phyloP scores from a whole-genome alignment of 768 basidiomycete genomes.

The Melanogaster broomeanus region DNA sequence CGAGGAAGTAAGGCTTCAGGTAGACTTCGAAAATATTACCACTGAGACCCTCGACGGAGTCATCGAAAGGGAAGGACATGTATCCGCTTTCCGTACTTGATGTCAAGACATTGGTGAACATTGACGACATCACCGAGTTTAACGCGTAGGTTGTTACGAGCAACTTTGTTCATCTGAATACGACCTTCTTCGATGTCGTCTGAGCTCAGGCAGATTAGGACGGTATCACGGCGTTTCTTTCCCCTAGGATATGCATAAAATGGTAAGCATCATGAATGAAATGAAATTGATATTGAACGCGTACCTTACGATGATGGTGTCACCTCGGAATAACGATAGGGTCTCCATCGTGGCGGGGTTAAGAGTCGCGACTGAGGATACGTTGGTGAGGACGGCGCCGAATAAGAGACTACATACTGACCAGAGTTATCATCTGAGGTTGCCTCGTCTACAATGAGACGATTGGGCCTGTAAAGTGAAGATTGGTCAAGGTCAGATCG shows the following conservation, averaged over 20 bases:
- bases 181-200: conserved; percentile 98
- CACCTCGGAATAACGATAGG: conserved; percentile 92
- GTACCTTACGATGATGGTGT: conserved; percentile 92
- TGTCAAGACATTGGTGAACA: conserved; percentile 94
- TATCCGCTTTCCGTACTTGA: conserved; percentile 98
- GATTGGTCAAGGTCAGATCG: conserved; percentile 21
- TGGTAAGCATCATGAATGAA: not conserved
- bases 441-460: conserved; percentile 95
- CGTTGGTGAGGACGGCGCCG: conserved; percentile 15
- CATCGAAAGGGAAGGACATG: conserved; percentile 97
- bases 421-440: conserved; percentile 95
- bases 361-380: conserved; percentile 76
- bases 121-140: conserved; percentile 97
- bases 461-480: conserved; percentile 73
- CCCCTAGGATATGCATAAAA: conserved; percentile 52
- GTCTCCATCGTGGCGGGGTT: conserved; percentile 97
- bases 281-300: conserved; percentile 13
- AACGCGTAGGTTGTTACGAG: conserved; percentile 97
- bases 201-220: conserved; percentile 92
- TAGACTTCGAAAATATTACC: conserved; percentile 99
- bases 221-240: conserved; percentile 97
- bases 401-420: conserved; percentile 33
- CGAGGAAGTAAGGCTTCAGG: conserved; percentile 98
- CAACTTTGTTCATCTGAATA: conserved; percentile 99
- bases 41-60: conserved; percentile 96